Percentiles rank a stretch among this genome's conserved stretches.
phyloP scores from a whole-genome alignment of 2,329 filamentous ascomycete genomes.

The Calonectria pseudoreteaudii region DNA sequence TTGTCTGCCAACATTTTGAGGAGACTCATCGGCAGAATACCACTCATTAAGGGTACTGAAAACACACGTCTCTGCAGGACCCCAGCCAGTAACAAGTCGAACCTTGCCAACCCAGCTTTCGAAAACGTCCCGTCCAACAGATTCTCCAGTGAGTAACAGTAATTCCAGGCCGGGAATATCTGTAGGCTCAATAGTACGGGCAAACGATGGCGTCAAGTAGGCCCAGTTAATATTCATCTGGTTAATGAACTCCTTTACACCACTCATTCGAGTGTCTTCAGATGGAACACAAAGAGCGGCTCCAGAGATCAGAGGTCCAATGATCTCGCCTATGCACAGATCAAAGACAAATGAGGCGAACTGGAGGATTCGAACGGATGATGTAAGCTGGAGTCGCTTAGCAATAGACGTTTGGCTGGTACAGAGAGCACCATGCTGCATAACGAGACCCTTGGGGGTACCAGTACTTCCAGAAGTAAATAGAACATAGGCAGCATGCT shows the following conservation, averaged over 20 bases:
- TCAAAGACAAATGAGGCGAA: conserved; percentile 15
- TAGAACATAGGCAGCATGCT: not conserved
- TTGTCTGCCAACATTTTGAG: not conserved
- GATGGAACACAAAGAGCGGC: conserved; percentile 1
- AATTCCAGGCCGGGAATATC: not conserved
- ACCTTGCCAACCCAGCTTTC: not conserved
- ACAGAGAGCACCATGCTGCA: conserved; percentile 19
- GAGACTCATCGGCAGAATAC: not conserved
- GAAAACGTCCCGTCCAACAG: not conserved
- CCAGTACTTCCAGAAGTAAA: conserved; percentile 20
- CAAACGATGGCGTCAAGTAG: not conserved
- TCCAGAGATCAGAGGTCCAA: conserved; percentile 3
- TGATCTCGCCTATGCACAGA: conserved; percentile 12
- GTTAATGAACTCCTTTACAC: not conserved
- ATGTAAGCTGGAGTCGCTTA: not conserved
- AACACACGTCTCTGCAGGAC: not conserved
- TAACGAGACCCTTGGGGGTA: conserved; percentile 20
- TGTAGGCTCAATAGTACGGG: not conserved
- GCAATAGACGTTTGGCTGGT: conserved; percentile 1
- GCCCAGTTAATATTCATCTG: not conserved
- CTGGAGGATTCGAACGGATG: not conserved
- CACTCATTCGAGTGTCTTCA: conserved; percentile 1
- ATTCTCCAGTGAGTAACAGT: not conserved
- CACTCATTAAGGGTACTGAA: conserved; percentile 1
- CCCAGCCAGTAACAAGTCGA: conserved; percentile 2